These are phyloP conservation scores for Erodium trifolium DNA, from an alignment of 441 rosid genomes.

Conservation along the genomic window DNA sequence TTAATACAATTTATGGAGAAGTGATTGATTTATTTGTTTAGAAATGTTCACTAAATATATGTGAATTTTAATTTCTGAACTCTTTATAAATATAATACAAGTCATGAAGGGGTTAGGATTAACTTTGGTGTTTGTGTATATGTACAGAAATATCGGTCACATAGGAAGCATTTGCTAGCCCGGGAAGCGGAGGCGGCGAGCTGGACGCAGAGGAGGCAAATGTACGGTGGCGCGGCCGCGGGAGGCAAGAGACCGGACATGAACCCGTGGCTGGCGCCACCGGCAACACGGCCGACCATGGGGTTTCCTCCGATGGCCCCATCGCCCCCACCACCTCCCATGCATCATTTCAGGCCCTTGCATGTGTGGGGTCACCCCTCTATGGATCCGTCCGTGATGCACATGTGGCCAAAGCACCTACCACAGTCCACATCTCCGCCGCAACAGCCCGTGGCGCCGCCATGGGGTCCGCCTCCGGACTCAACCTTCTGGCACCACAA, in stretches of 20 bases:
- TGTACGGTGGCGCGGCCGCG: slow-evolving; percentile 32
- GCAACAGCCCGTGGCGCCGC: slow-evolving; percentile 16
- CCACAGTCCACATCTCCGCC: slow-evolving; percentile 25
- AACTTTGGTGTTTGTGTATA: neutral
- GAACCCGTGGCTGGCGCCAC: slow-evolving; percentile 43
- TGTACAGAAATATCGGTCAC: slow-evolving; percentile 75
- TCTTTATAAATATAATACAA: too few relatives aligned
- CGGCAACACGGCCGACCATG: slow-evolving; percentile 34
- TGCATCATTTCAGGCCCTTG: slow-evolving; percentile 28
- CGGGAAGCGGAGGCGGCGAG: slow-evolving; percentile 83
- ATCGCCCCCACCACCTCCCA: slow-evolving; percentile 16
- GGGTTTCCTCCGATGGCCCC: slow-evolving; percentile 56
- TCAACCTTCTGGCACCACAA: slow-evolving; percentile 55
- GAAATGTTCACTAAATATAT: too few relatives aligned
- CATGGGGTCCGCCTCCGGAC: slow-evolving; percentile 36
- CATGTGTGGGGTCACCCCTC: slow-evolving; percentile 96
- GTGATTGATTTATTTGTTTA: too few relatives aligned
- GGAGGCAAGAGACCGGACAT: slow-evolving; percentile 36
- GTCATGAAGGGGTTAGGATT: neutral
- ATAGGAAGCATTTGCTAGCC: slow-evolving; percentile 70
- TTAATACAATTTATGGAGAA: too few relatives aligned
- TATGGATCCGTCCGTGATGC: slow-evolving; percentile 7
- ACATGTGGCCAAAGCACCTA: slow-evolving; percentile 52
- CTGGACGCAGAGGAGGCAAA: slow-evolving; percentile 68
- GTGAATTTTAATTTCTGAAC: too few relatives aligned